Evolutionary conservation across 805 yeast genomes (phyloP), one percentile per base, ranked within the genome.

Genomic region (Zygoascus ofunaensis): DNA sequence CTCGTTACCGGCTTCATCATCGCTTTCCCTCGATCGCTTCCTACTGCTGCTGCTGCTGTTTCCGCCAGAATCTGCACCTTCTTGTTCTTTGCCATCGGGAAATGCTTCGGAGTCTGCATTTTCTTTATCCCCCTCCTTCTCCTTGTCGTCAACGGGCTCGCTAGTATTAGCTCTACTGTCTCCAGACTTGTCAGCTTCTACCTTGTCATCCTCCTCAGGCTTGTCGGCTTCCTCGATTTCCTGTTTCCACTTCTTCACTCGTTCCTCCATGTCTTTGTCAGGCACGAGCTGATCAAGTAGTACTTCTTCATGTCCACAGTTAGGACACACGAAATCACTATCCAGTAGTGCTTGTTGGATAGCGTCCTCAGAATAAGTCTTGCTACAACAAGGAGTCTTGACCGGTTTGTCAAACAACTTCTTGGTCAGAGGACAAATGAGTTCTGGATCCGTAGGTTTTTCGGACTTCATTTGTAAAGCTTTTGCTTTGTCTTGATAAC

Each of bases 271-370:
- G n/a, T 74, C 84, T 39, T 69, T 68, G 57, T 86, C 87, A 1
- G 71, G 69, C 4, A 69, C 68, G 38, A 90, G 66, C 15, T 80
- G 73, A 62, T 90, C 98, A 40, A 90, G 69, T 49, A 78, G 78
- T 1, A 85, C 71, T 46, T 87, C 96, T 20, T 75, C 77, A 15
- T 71, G 73, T 2, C 73, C 76, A 66, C 98, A 90, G 51, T 78
- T 80, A 4, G 98, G 97, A 64, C 98, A 90, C 33, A 76, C 78
- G 65, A 90, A 90, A 57, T 90, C 97, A 45, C 78, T 74, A 22
- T 85, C 94, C 42, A 90, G 71, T 21, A 90, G 65, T 5, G 72
- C 60, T 49, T 76, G 76, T 54, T 83, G 89, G 44, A 83, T 74
- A 26, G 82, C 66, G 21, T 72, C 73, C 49, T 76, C 73, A 2